Evolutionary conservation across 129 eudicot genomes (phyloP).

Genomic region (Sambucus nigra): DNA sequence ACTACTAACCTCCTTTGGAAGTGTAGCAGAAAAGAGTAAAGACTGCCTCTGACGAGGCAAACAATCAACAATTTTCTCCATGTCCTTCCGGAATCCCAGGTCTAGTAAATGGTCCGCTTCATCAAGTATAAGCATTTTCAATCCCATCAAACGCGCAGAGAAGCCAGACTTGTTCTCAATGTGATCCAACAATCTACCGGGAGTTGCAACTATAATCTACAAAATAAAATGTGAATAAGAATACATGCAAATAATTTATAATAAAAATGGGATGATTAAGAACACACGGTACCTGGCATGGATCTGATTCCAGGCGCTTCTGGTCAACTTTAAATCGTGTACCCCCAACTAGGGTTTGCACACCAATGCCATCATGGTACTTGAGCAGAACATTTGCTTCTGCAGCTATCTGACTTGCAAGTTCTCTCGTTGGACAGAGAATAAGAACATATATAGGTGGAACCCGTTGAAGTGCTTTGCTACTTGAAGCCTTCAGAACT

Average conservation of each 20-base stretch:
- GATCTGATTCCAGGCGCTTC: constrained; percentile 69
- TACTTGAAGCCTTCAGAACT: constrained; percentile 66
- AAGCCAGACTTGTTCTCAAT: constrained; percentile 73
- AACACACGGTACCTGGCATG: constrained; percentile 52
- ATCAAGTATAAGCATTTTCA: constrained; percentile 79
- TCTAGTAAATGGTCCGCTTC: constrained; percentile 87
- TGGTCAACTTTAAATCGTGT: constrained; percentile 86
- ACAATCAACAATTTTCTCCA: constrained; percentile 91
- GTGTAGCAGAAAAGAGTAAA: constrained; percentile 78
- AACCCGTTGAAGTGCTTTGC: constrained; percentile 26
- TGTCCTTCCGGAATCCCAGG: constrained; percentile 85
- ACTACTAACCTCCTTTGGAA: constrained; percentile 76
- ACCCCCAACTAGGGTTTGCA: constrained; percentile 87
- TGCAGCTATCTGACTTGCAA: constrained; percentile 94
- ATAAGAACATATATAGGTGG: constrained; percentile 74
- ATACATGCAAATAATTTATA: neutral
- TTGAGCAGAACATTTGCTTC: constrained; percentile 77
- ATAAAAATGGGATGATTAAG: neutral
- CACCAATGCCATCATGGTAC: constrained; percentile 77
- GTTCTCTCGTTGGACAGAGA: constrained; percentile 89
- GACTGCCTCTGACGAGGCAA: constrained; percentile 89
- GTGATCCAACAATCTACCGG: constrained; percentile 94
- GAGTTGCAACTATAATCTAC: constrained; percentile 91
- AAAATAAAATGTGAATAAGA: constrained; percentile 5
- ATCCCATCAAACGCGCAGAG: constrained; percentile 79